A percentile compares a stretch with the other conserved stretches of the same genome.
Evolutionary conservation across 768 basidiomycete genomes (phyloP).

Genomic region (Xerocomellus amylosporus): DNA sequence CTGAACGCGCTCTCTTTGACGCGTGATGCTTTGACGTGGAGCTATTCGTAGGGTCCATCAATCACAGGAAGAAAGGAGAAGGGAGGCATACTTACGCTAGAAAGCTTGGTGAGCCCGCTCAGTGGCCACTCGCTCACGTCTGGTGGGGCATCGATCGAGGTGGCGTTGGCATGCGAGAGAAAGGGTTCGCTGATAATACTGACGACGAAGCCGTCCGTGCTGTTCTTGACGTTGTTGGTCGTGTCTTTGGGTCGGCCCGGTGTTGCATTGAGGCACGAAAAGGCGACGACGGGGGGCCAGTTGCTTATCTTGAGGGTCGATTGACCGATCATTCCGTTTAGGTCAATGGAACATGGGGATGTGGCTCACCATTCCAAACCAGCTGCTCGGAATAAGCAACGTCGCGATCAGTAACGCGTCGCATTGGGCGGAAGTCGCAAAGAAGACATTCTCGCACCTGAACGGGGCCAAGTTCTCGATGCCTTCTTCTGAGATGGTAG

Average conservation of each 20-base stretch:
- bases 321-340: not conserved
- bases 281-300: conserved; percentile 37
- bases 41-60: conserved; percentile 14
- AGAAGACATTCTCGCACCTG: conserved; percentile 23
- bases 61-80: not conserved
- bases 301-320: conserved; percentile 14
- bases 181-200: conserved; percentile 55
- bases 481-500: conserved; percentile 35
- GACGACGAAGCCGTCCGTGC: conserved; percentile 44
- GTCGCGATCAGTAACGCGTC: conserved; percentile 13
- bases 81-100: conserved; percentile 3
- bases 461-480: conserved; percentile 43
- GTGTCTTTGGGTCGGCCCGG: conserved; percentile 40
- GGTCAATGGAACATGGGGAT: not conserved
- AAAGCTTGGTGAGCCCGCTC: conserved; percentile 28
- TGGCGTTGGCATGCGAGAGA: conserved; percentile 38
- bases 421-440: not conserved
- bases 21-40: conserved; percentile 37
- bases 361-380: conserved; percentile 27
- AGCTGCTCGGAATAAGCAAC: conserved; percentile 1
- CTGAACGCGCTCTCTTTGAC: conserved; percentile 46
- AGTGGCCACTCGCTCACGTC: conserved; percentile 40
- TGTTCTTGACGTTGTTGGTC: conserved; percentile 39
- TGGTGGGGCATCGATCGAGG: conserved; percentile 37
- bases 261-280: conserved; percentile 23